Evolutionary conservation across 805 yeast species (phyloP).

Genomic region (Blastobotrys peoriensis): DNA sequence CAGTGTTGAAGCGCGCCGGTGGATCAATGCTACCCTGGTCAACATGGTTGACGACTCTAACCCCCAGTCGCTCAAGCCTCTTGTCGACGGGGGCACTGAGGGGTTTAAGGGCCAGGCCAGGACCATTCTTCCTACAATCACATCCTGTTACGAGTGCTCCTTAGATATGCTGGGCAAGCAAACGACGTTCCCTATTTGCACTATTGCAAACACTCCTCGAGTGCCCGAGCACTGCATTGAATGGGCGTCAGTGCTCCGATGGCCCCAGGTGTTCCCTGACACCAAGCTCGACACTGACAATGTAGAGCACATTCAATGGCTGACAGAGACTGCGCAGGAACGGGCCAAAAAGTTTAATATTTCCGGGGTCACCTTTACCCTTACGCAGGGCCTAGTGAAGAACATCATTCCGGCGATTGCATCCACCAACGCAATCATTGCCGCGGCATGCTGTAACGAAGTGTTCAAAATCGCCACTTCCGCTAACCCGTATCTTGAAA

Average conservation of each 20-base stretch:
- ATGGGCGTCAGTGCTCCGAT: constrained; percentile 73
- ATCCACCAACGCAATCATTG: constrained; percentile 86
- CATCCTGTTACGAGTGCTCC: constrained; percentile 93
- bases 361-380: constrained; percentile 58
- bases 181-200: constrained; percentile 79
- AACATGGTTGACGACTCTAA: constrained; percentile 48
- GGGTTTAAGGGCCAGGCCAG: constrained; percentile 90
- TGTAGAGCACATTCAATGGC: constrained; percentile 58
- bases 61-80: constrained; percentile 48
- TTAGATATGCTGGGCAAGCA: constrained; percentile 57
- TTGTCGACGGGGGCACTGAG: constrained; percentile 94
- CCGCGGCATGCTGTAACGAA: constrained; percentile 84
- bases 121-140: constrained; percentile 74
- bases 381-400: constrained; percentile 83
- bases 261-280: constrained; percentile 48
- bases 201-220: constrained; percentile 91
- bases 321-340: constrained; percentile 46
- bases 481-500: constrained; percentile 58
- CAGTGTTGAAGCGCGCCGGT: constrained; percentile 81
- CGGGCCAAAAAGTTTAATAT: constrained; percentile 67
- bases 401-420: constrained; percentile 92
- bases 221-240: constrained; percentile 92
- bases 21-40: constrained; percentile 72
- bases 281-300: constrained; percentile 60
- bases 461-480: constrained; percentile 73